Evolutionary conservation across 1,284 basidiomycete genomes (phyloP).

Genomic region (Serendipita sp.): DNA sequence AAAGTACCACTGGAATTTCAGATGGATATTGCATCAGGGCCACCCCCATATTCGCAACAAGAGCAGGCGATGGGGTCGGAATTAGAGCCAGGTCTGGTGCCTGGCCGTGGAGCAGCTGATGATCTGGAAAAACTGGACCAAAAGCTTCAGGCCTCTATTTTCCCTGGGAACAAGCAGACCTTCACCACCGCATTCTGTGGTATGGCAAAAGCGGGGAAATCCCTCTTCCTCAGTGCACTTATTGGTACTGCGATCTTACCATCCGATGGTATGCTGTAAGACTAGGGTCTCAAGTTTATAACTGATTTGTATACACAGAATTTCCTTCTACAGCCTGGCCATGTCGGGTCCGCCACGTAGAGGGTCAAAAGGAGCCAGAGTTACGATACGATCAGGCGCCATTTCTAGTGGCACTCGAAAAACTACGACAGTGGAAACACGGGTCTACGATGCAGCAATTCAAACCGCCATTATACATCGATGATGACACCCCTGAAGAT

Average conservation of each 20-base stretch:
- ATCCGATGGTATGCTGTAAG: neutral
- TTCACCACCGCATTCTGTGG: neutral
- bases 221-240: neutral
- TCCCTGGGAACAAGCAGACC: neutral
- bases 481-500: too few relatives aligned
- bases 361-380: neutral
- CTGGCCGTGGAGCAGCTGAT: neutral
- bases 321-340: conserved; percentile 3
- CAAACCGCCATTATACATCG: neutral
- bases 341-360: neutral
- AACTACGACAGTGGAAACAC: neutral
- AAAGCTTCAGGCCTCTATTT: neutral
- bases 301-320: neutral
- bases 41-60: neutral
- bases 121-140: neutral
- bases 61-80: neutral
- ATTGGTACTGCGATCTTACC: neutral
- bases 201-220: neutral
- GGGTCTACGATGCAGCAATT: neutral
- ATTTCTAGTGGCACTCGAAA: neutral
- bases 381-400: neutral
- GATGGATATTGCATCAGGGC: neutral
- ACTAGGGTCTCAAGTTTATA: too few relatives aligned
- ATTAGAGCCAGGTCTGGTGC: neutral
- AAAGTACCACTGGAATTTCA: neutral